These are phyloP conservation scores for Calonectria hongkongensis DNA, from an alignment of 2,329 filamentous ascomycete genomes.

Conservation along the genomic window DNA sequence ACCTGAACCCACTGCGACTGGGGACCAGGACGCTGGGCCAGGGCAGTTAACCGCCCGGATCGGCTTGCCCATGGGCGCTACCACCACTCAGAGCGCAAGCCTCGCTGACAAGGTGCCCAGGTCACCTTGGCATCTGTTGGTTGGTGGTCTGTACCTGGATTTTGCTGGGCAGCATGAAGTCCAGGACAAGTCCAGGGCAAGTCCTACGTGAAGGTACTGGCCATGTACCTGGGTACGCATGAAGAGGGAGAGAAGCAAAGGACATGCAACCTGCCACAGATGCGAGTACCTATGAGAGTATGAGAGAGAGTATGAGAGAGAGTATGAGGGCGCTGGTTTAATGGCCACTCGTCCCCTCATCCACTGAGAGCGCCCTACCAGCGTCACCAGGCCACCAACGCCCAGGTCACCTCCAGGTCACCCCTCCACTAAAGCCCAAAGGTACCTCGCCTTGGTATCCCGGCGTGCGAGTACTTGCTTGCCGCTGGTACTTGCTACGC, in stretches of 20 bases:
- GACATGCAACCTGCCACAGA: not conserved
- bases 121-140: slow-evolving; percentile 18
- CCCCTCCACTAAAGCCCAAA: slow-evolving; percentile 29
- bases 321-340: slow-evolving; percentile 9
- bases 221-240: not conserved
- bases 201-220: slow-evolving; percentile 18
- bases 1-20: slow-evolving; percentile 22
- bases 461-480: slow-evolving; percentile 25
- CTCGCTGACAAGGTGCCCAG: slow-evolving; percentile 21
- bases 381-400: slow-evolving; percentile 14
- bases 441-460: slow-evolving; percentile 26
- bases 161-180: slow-evolving; percentile 18
- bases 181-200: not conserved
- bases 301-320: not conserved
- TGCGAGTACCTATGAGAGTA: not conserved
- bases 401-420: slow-evolving; percentile 19
- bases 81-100: slow-evolving; percentile 31
- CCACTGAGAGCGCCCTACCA: slow-evolving; percentile 17
- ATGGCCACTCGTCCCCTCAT: not conserved
- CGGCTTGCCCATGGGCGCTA: slow-evolving; percentile 7
- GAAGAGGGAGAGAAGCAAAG: too few species aligned
- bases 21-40: slow-evolving; percentile 31
- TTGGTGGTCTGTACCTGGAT: slow-evolving; percentile 27
- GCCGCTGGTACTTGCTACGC: slow-evolving; percentile 20
- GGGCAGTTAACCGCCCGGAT: slow-evolving; percentile 35